Percentiles rank a stretch among this genome's conserved stretches.
Conservation (phyloP, 192 early-diverging fungal species). For the Backusella tarrabulga region DNA sequence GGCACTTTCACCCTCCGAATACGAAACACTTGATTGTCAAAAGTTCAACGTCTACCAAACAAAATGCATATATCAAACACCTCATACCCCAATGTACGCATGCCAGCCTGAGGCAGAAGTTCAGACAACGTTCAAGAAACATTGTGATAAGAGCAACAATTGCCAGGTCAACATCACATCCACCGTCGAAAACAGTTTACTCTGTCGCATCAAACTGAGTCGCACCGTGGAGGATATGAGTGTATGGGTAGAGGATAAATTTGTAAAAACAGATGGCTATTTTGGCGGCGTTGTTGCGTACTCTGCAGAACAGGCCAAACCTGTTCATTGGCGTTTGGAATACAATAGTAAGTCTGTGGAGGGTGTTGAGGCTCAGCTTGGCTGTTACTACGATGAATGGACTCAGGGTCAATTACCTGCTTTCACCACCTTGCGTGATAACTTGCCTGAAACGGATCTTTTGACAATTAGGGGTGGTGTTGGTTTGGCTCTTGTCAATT, state of each 20-base stretch:
- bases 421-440: slow-evolving; percentile 36
- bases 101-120: not conserved
- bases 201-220: slow-evolving; percentile 34
- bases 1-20: slow-evolving; percentile 14
- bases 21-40: not conserved
- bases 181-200: slow-evolving; percentile 31
- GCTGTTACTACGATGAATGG: slow-evolving; percentile 56
- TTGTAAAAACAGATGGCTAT: not conserved
- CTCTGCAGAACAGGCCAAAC: not conserved
- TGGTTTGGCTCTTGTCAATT: slow-evolving; percentile 23
- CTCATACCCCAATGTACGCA: not conserved
- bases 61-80: not conserved
- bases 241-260: not conserved
- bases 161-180: slow-evolving; percentile 31
- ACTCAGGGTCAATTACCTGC: slow-evolving; percentile 45
- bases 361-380: slow-evolving; percentile 25
- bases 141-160: slow-evolving; percentile 1
- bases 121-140: no score
- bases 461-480: slow-evolving; percentile 33
- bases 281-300: slow-evolving; percentile 8
- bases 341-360: slow-evolving; percentile 12
- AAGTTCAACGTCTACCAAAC: slow-evolving; percentile 4
- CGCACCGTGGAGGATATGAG: slow-evolving; percentile 16
- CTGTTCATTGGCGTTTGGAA: not conserved
- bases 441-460: slow-evolving; percentile 34